Conservation (phyloP, 345 rosid genomes). For the Capsella bursapastoris region DNA sequence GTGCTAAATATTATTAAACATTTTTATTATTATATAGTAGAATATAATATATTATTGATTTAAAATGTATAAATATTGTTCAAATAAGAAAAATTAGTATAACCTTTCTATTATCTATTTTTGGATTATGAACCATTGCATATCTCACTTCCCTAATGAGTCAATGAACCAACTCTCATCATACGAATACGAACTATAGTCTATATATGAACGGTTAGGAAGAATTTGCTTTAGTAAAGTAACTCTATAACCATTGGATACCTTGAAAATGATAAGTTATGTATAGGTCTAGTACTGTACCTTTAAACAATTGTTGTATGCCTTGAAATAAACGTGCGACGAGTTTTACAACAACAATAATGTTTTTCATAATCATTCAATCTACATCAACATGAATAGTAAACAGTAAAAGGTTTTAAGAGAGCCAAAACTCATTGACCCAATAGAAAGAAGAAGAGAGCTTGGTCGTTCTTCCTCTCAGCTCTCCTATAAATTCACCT, state of each 20-base stretch:
- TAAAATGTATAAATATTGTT: too few relatives aligned
- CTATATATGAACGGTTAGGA: background rate
- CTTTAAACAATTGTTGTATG: background rate
- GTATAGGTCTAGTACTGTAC: background rate
- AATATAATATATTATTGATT: too few relatives aligned
- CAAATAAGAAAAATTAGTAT: background rate
- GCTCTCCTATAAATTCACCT: constrained; percentile 24
- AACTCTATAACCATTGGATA: background rate
- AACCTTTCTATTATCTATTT: background rate
- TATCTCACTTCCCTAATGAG: background rate
- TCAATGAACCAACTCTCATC: background rate
- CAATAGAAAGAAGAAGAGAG: background rate
- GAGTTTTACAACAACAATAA: background rate
- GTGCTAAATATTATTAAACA: background rate
- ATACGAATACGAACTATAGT: background rate
- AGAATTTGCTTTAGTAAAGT: constrained; percentile 4
- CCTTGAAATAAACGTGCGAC: constrained; percentile 28
- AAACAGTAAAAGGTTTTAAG: background rate
- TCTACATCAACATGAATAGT: constrained; percentile 12
- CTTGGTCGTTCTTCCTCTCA: constrained; percentile 8
- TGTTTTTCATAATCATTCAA: background rate
- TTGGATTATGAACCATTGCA: background rate
- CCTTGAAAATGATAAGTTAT: background rate
- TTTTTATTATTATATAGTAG: too few relatives aligned
- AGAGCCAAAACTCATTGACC: background rate